Conservation (phyloP, 202 grass and related monocot genomes). For the Digitaria exilis region DNA sequence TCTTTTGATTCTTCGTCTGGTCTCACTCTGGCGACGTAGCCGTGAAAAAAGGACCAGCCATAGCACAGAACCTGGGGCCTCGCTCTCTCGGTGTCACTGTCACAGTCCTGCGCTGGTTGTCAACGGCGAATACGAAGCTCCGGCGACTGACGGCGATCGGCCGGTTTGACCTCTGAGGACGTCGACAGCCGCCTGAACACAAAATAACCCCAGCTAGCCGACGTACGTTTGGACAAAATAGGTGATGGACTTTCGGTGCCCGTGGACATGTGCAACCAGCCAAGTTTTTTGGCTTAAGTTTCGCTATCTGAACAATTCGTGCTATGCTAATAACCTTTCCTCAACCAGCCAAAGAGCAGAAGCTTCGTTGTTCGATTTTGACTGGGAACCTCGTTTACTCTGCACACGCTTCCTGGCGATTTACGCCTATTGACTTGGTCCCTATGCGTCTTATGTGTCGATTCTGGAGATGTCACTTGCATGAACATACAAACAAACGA, state of each 20-base stretch:
- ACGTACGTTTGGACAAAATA: neutral
- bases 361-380: slow-evolving; percentile 23
- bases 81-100: neutral
- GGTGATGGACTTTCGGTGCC: neutral
- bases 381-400: neutral
- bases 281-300: too few relatives aligned
- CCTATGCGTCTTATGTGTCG: neutral
- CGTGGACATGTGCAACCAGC: neutral
- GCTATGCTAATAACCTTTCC: too few relatives aligned
- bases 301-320: neutral
- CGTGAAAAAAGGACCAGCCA: neutral
- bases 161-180: neutral
- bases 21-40: neutral
- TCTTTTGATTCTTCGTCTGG: too few relatives aligned
- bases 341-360: neutral
- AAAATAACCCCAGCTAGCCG: neutral
- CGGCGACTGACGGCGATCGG: neutral
- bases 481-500: neutral
- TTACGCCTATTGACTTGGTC: neutral
- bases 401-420: neutral
- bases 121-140: neutral
- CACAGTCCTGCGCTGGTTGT: neutral
- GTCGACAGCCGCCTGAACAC: neutral
- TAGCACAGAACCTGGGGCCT: neutral
- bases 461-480: neutral